phyloP scores from a whole-genome alignment of 1,284 basidiomycete species.

The Xerocomus nothofagi region DNA sequence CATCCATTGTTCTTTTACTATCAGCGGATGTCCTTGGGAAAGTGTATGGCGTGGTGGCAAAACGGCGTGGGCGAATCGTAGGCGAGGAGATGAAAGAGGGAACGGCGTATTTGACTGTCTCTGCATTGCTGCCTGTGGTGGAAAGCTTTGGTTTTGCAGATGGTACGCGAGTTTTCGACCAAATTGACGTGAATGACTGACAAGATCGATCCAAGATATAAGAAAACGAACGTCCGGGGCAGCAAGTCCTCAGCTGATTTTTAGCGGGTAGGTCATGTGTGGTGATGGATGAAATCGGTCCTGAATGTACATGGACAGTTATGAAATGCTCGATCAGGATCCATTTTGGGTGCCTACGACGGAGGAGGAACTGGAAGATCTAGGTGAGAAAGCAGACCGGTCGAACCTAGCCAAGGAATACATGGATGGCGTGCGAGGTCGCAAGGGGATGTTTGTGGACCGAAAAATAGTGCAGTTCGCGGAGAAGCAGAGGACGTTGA shows the following conservation, averaged over 20 bases:
- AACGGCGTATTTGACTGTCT: constrained; percentile 91
- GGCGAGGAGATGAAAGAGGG: constrained; percentile 99
- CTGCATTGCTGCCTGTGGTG: constrained; percentile 90
- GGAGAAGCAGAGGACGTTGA: constrained; percentile 96
- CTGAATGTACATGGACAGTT: constrained; percentile 45
- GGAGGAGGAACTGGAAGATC: constrained; percentile 95
- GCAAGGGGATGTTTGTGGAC: constrained; percentile 96
- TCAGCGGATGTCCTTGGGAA: constrained; percentile 96
- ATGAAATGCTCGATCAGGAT: constrained; percentile 88
- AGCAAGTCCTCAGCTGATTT: constrained; percentile 95
- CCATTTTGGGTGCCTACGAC: constrained; percentile 99
- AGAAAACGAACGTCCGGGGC: constrained; percentile 95
- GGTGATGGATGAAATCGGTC: constrained; percentile 2
- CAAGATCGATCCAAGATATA: constrained; percentile 64
- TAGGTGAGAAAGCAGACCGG: constrained; percentile 94
- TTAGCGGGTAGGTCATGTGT: constrained; percentile 71
- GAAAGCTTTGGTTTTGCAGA: constrained; percentile 98
- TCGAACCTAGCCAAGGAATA: constrained; percentile 94
- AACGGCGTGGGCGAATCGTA: constrained; percentile 87
- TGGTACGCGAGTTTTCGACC: constrained; percentile 48
- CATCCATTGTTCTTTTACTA: constrained; percentile 1
- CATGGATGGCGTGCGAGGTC: constrained; percentile 87
- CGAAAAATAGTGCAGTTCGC: constrained; percentile 91
- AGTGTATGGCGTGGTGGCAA: constrained; percentile 94
- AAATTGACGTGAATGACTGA: constrained; percentile 5